These are phyloP conservation scores for Pythium apleroticum DNA, from an alignment of 352 stramenopile species.

Conservation along the genomic window DNA sequence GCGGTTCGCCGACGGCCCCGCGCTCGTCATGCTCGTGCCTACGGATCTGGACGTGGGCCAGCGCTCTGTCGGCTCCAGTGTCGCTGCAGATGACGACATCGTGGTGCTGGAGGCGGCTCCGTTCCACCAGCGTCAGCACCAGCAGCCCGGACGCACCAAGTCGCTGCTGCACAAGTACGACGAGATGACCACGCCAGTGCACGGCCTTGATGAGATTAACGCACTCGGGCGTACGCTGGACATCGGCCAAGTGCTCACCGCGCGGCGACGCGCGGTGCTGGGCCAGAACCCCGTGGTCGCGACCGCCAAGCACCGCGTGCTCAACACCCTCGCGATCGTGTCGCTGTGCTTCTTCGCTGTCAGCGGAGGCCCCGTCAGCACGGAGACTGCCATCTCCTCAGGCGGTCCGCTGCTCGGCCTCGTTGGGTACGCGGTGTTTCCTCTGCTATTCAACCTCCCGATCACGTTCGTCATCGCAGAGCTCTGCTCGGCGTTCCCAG, in stretches of 20 bases:
- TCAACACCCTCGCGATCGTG: constrained; percentile 13
- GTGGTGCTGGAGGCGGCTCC: constrained; percentile 7
- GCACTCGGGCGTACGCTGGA: constrained; percentile 7
- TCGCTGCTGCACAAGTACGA: constrained; percentile 1
- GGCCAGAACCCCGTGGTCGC: constrained; percentile 14
- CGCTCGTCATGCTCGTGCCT: background rate
- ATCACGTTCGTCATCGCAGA: constrained; percentile 87
- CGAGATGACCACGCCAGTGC: background rate
- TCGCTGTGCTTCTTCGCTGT: constrained; percentile 12
- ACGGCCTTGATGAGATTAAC: background rate
- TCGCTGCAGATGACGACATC: constrained; percentile 3
- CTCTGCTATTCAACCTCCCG: constrained; percentile 79
- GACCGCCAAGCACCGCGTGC: constrained; percentile 15
- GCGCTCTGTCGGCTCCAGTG: background rate
- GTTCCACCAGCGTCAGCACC: background rate
- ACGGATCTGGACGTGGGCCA: background rate
- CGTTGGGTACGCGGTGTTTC: constrained; percentile 67
- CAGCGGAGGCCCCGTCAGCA: constrained; percentile 12
- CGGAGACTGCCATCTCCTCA: constrained; percentile 19
- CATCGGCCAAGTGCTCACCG: constrained; percentile 2
- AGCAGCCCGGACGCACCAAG: background rate
- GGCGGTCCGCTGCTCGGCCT: constrained; percentile 53
- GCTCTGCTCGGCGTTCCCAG: constrained; percentile 81
- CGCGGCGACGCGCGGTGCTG: constrained; percentile 3
- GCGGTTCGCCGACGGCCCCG: background rate